Evolutionary conservation across 2,329 filamentous ascomycete species (phyloP).

Genomic region (Fusarium robinianum): DNA sequence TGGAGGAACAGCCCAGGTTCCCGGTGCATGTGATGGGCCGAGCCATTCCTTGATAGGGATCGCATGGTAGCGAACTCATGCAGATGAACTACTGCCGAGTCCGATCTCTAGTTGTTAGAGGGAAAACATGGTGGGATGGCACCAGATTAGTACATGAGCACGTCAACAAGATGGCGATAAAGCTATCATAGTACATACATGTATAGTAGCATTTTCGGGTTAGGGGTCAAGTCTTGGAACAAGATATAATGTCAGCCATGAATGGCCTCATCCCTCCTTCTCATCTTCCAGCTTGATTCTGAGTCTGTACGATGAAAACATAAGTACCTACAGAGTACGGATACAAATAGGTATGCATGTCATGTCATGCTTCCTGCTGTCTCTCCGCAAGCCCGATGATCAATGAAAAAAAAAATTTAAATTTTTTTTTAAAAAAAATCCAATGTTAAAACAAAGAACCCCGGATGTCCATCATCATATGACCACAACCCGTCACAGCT

Average conservation of each 20-base stretch:
- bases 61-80: no score
- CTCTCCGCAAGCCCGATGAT: background rate
- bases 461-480: constrained; percentile 10
- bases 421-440: no score
- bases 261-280: constrained; percentile 14
- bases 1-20: no score
- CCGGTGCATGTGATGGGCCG: constrained; percentile 2
- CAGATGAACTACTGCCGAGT: constrained; percentile 4
- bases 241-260: background rate
- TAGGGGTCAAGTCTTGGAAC: no score
- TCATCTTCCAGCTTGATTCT: no score
- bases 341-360: no score
- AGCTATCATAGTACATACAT: no score
- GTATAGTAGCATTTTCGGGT: no score
- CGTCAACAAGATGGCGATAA: constrained; percentile 4
- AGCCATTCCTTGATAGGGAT: no score
- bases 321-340: no score
- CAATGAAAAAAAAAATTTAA: background rate
- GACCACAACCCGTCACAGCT: constrained; percentile 5
- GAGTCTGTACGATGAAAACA: no score
- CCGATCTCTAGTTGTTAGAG: constrained; percentile 6
- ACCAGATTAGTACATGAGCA: constrained; percentile 14
- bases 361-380: background rate
- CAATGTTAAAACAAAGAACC: no score
- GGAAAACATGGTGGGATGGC: constrained; percentile 13